Base-by-base conservation (phyloP, 345 rosid genomes). In the Conringia planisiliqua region DNA sequence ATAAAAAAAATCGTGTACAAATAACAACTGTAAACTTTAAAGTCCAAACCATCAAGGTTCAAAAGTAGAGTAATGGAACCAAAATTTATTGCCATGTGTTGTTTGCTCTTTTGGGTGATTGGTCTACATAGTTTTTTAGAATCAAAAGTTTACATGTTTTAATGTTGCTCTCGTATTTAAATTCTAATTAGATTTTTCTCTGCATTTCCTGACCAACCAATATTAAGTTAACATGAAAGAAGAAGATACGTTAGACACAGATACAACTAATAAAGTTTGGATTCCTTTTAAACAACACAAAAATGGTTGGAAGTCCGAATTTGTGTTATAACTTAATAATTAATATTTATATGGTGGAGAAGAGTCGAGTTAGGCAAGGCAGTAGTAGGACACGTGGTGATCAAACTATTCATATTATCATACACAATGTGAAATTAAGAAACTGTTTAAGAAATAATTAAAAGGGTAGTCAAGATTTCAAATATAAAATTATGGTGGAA, bases 311-410 rank as follows among this genome's bases (percentile, higher is more conserved):
- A 73, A 56, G 40, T 73, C 71, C 40, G 35, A 12, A 58, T 73
- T 33, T 56, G 59, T 73, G 65, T 56, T 56, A 63, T 57, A 42
- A 42, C 61, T 54, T 62, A 13, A 60, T 38, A 22, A 38, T 22
- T 60, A 20, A 40, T 73, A 46, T 64, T 1, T 26, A 73, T 35
- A 57, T 58, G 73, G 78, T 67, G 68, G 61, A 35, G 72, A 67
- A 55, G 43, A 74, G 54, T 66, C 35, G 68, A 74, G 68, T 74
- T 74, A 74, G 78, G 78, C 78, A 66, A 74, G 61, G 68, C 52
- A 58, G 9, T 30, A 47, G 73, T 74, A 46, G 18, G 59, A 20
- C 73, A 74, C 68, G 73, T 74, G 54, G 61, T 38, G 16, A 59
- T 74, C 5, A 60, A 17, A 48, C 24, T 46, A 46, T 46, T 46